Evolutionary conservation across 2,329 filamentous ascomycete species (phyloP), one percentile per base, ranked within the genome.

Genomic region (Chalaropsis ovoidea): DNA sequence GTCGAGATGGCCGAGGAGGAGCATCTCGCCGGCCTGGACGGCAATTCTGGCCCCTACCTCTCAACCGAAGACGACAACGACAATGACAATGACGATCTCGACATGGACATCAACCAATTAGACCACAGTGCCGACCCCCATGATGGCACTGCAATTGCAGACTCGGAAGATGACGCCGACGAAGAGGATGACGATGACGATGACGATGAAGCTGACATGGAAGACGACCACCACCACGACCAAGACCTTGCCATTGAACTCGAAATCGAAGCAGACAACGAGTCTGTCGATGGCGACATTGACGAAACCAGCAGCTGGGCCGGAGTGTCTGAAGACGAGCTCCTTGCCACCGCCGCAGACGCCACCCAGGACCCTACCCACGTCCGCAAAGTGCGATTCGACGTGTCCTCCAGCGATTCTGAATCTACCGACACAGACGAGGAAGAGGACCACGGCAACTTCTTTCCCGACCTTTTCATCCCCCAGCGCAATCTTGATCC

Each of bases 381-480:
- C 10, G 78, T 81, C 69, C 84, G 88, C 67, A 87, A 87, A 69
- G 89, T 94, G 54, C 88, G 87, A 71, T 94, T 94, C 71, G 81
- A 83, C 65, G 80, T 86, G 49, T 81, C 85, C 67, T 80, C 82
- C 67, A 86, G 86, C 66, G 61, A 89, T 70, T 87, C 82, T 64
- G 82, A 86, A 67, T 83, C 82, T 2, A 85, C 84, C 64, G 85
- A 86, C 62, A 82, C 80, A 47, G 81, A 85, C 67, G 54, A 65
- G 11, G 63, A 62, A 35, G 62, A 67, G 31, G 81, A 85, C 69
- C 76, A 80, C 58, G 81, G 83, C 67, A 82, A 84, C 69, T 82
- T 90, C 69, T 90, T 90, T 68, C 87, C 88, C 0, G 85, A 91
- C 72, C 85, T 93, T 67, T 93, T 93, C 73, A 79, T 92, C 66